These are phyloP conservation scores for Acmispon strigosus DNA, from an alignment of 306 rosid genomes.

Conservation along the genomic window DNA sequence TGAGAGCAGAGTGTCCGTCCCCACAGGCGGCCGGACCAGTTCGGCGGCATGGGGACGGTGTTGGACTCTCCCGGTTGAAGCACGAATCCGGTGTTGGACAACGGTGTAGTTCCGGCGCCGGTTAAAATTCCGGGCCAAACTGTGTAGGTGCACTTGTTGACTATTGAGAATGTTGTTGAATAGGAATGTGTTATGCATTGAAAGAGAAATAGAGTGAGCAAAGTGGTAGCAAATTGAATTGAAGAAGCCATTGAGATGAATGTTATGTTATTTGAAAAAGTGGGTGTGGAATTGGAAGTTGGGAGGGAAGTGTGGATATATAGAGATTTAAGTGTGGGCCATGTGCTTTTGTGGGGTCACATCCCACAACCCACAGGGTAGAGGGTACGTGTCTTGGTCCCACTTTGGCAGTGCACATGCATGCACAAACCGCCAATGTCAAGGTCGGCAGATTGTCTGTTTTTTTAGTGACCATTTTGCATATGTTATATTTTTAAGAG, in stretches of 20 bases:
- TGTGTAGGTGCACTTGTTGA: slow-evolving; percentile 57
- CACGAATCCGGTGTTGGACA: slow-evolving; percentile 59
- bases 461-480: neutral
- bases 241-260: slow-evolving; percentile 31
- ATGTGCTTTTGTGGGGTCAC: neutral
- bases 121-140: slow-evolving; percentile 85
- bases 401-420: slow-evolving; percentile 17
- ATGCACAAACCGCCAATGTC: slow-evolving; percentile 11
- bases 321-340: neutral
- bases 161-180: slow-evolving; percentile 59
- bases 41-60: slow-evolving; percentile 33
- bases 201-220: slow-evolving; percentile 19
- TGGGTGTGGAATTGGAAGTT: neutral
- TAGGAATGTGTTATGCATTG: slow-evolving; percentile 27
- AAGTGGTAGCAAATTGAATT: neutral
- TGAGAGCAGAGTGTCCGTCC: slow-evolving; percentile 61
- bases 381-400: slow-evolving; percentile 12
- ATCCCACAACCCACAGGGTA: neutral
- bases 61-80: slow-evolving; percentile 48
- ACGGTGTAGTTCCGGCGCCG: slow-evolving; percentile 56
- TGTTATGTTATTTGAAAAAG: slow-evolving; percentile 14
- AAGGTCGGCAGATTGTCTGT: slow-evolving; percentile 23
- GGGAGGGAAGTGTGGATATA: slow-evolving; percentile 13
- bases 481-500: too few relatives aligned
- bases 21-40: slow-evolving; percentile 95